Evolutionary conservation across 106 monocot species (phyloP), one percentile per base, ranked within the genome.

Genomic region (Dioscorea dumetorum): DNA sequence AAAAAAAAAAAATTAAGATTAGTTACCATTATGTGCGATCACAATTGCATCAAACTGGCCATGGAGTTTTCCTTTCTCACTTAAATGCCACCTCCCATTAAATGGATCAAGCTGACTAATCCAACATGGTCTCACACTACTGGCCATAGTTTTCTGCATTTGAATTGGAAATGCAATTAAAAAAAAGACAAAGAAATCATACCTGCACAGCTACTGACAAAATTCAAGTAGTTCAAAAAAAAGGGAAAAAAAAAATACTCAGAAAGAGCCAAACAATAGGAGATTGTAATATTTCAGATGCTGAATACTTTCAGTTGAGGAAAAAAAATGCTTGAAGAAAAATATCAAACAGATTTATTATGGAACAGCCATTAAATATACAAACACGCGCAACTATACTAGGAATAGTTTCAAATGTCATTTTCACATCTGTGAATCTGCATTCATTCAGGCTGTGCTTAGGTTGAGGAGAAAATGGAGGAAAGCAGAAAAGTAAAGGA

Each of bases 21-120:
- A 68, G 18, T 73, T 75, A 94, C 94, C 95, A 83, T 92, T 97
- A 63, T 97, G 95, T 22, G 95, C 91, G 51, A 97, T 82, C 7
- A 97, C 84, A 75, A 97, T 75, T 68, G 95, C 85, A 78, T 97
- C 91, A 80, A 89, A 97, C 54, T 81, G 72, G 35, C 95, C 95
- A 50, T 73, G 86, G 9, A 80, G 72, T 57, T 85, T 79, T 17
- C 72, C 89, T 57, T 84, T 86, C 80, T 92, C 95, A 50, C 79
- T 81, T 66, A 97, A 79, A 59, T 81, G 68, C 95, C 95, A 97
- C 74, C 51, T 73, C 23, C 95, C 95, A 84, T 97, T 97, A 70
- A 78, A 89, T 22, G 95, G 91, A 61, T 97, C 91, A 10, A 97
- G 68, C 80, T 87, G 84, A 67, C 95, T 97, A 72, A 97, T 91